phyloP scores from a whole-genome alignment of 225 moss, liverwort and hornwort genomes.

The Bryum argenteum region DNA sequence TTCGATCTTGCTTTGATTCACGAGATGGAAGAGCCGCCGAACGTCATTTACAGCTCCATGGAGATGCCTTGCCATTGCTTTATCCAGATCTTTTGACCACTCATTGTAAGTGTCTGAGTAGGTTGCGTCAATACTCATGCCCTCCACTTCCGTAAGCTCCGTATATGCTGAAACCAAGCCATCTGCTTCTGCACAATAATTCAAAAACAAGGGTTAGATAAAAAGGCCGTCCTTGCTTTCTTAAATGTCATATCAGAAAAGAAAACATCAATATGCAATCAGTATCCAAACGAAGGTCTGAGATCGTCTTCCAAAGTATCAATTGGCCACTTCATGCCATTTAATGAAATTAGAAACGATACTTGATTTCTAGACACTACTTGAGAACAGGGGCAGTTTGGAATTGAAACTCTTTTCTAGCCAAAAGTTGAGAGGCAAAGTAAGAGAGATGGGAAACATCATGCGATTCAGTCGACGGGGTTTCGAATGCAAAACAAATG shows the following conservation, averaged over 20 bases:
- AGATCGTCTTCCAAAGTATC: too few relatives aligned
- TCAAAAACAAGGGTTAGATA: slow-evolving; percentile 13
- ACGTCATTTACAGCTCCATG: slow-evolving; percentile 39
- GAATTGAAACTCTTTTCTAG: too few relatives aligned
- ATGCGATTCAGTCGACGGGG: too few relatives aligned
- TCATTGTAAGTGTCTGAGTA: slow-evolving; percentile 19
- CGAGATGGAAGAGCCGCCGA: slow-evolving; percentile 50
- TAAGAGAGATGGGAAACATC: too few relatives aligned
- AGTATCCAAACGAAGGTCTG: too few relatives aligned
- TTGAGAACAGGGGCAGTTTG: too few relatives aligned
- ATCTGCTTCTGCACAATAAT: slow-evolving; percentile 41
- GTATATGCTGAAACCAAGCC: slow-evolving; percentile 21
- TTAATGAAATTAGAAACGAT: too few relatives aligned
- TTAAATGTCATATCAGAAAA: too few relatives aligned
- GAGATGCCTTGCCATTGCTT: slow-evolving; percentile 49
- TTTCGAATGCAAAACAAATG: neutral
- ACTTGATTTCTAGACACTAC: too few relatives aligned
- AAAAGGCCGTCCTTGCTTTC: neutral
- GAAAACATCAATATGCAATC: too few relatives aligned
- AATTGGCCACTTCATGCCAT: too few relatives aligned
- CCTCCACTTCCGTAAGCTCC: slow-evolving; percentile 23
- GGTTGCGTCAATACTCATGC: slow-evolving; percentile 15
- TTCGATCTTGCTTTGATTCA: slow-evolving; percentile 48
- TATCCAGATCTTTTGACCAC: slow-evolving; percentile 44
- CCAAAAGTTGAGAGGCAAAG: too few relatives aligned